phyloP scores from a whole-genome alignment of 345 rosid species.

The Eutrema japonicum region DNA sequence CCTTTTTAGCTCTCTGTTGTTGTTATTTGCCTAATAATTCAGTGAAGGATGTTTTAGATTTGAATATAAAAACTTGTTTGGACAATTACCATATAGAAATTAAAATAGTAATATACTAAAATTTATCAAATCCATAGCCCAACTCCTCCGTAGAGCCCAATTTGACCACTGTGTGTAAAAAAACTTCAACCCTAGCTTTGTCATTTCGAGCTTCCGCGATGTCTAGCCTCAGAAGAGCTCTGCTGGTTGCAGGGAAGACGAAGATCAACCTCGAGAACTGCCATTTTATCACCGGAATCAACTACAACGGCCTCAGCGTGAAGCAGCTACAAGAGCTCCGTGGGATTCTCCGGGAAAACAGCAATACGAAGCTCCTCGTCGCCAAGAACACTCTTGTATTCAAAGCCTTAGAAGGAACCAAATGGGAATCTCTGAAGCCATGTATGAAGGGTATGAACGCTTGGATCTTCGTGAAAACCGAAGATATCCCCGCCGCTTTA shows the following conservation, averaged over 20 bases:
- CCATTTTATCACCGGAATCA: slow-evolving; percentile 74
- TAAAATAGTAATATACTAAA: no score
- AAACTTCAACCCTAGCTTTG: slow-evolving; percentile 23
- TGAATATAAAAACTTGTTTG: slow-evolving; percentile 11
- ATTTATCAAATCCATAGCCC: neutral
- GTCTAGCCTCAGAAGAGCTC: slow-evolving; percentile 45
- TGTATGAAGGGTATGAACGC: slow-evolving; percentile 98
- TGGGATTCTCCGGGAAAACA: slow-evolving; percentile 61
- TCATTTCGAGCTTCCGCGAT: slow-evolving; percentile 29
- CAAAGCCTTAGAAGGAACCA: slow-evolving; percentile 89
- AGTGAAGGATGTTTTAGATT: slow-evolving; percentile 12
- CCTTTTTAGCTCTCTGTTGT: neutral
- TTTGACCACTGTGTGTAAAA: neutral
- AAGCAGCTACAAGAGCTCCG: slow-evolving; percentile 85
- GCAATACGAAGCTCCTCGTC: slow-evolving; percentile 62
- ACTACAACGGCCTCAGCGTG: slow-evolving; percentile 75
- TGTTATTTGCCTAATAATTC: neutral
- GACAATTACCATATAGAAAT: neutral
- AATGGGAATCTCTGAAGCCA: slow-evolving; percentile 79
- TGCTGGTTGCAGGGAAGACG: slow-evolving; percentile 43
- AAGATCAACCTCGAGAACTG: slow-evolving; percentile 80
- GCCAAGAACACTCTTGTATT: slow-evolving; percentile 85
- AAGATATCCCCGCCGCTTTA: slow-evolving; percentile 79
- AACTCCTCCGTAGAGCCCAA: slow-evolving; percentile 17
- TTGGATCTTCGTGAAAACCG: slow-evolving; percentile 87